Evolutionary conservation across 768 basidiomycete genomes (phyloP), one percentile per base, ranked within the genome.

Genomic region (Mycena metata): DNA sequence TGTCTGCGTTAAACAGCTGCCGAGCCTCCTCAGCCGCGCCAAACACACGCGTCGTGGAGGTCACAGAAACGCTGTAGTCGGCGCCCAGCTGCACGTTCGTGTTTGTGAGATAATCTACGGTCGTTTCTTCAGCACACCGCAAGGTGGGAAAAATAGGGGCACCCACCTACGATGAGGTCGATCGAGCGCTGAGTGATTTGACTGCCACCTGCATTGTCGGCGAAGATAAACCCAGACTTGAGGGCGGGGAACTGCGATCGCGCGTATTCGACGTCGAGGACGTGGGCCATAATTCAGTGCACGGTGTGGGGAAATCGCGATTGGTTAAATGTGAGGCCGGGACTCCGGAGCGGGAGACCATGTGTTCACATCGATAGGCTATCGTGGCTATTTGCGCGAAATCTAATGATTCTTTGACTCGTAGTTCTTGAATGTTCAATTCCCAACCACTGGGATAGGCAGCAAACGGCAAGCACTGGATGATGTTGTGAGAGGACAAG

Each of bases 151-250:
- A 11, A 39, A 39, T 39, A 30, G 21, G 24, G 26, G 7, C 3
- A 58, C 56, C 7, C n/a, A 46, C 57, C 57, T 4, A 39, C 39
- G 39, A 39, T 39, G 39, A 39, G 39, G 39, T 39, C 85, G 61
- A 89, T 86, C 36, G 89, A 88, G 55, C 78, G 79, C 54, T 69
- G 72, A 19, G 68, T 70, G 42, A 73, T 66, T 46, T 86, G 92
- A 3, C 91, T 92, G 10, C 92, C 92, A 0, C 91, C 92, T 0
- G 92, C 93, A 66, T 91, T 94, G 80, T 93, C 92, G 3, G 84
- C 93, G 72, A 86, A 93, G 67, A 92, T 84, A 72, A 83, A 93
- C 2, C 88, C 89, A 1, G 83, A 79, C 35, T 81, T 76, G 30
- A 94, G 80, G 5, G 89, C 79, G 5, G 91, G 92, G 75, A 94